Evolutionary conservation across 768 basidiomycete species (phyloP), one percentile per base, ranked within the genome.

Genomic region (Lentinus brumalis): DNA sequence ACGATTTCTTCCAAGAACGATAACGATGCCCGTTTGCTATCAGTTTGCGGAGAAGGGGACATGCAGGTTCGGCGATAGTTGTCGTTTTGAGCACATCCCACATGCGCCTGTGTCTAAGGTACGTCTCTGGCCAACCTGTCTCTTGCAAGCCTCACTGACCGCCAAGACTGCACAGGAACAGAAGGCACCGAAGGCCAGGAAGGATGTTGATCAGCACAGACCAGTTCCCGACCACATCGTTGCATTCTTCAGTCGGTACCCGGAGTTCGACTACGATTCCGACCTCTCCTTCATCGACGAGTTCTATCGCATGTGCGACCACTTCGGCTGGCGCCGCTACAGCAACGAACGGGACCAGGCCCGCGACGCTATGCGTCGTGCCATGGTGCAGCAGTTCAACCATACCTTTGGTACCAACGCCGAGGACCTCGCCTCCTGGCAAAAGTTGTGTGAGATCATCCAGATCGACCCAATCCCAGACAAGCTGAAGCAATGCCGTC

Each of bases 301-400:
- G 42, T 64, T 68, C 50, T 9, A 53, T 10, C 49, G 53, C 6
- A 42, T 68, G 31, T 40, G 21, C n/a, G 31, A 42, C 39, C 32
- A 47, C 32, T 60, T 55, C 32, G 40, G 26, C 14, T 62, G 61
- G 53, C 14, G 29, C 8, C 18, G 26, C 46, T 46, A 58, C 16
- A 15, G n/a, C 18, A 26, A 44, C 4, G 18, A 53, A 29, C 32
- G 42, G 16, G 50, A 45, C 16, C 15, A 46, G 18, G 64, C 53
- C 1, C 53, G 53, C 39, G 30, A 40, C 1, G n/a, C 12, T 11
- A 38, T 59, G 57, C 52, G 47, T 26, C 41, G 16, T 11, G 65
- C 64, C 31, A 30, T 67, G 39, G 52, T 53, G 6, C 30, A 6
- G 44, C 60, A 69, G 12, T 69, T 70, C 50, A 62, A 65, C 35